Evolutionary conservation across 176 grass and related monocot genomes (phyloP), one percentile per base, ranked within the genome.

Genomic region (Tillandsia leiboldiana): DNA sequence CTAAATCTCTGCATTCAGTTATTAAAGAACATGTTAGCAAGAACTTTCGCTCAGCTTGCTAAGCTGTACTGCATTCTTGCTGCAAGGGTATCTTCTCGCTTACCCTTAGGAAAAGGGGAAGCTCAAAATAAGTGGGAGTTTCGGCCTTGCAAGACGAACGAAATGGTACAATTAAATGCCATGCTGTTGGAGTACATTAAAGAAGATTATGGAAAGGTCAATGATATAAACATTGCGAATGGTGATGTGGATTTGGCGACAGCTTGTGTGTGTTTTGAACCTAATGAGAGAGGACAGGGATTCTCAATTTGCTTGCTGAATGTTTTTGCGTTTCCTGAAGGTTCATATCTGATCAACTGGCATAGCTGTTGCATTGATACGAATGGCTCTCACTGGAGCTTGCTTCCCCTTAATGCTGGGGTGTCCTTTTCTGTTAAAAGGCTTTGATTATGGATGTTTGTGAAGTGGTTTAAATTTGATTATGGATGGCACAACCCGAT

Each of bases 271-370:
- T 70, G 52, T 69, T 89, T 96, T 29, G 63, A 78, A 72, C 70
- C 84, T 11, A 84, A 65, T 56, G 73, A 22, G 8, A 78, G 65
- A 10, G 83, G 83, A 12, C 83, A 82, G 48, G 92, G 70, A 52
- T 91, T 96, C 72, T 76, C 81, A 8, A 14, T 51, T 72, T 96
- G 86, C 78, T 67, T 91, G 67, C 78, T 91, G 29, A 65, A 96
- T 57, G 84, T 86, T 59, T 92, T 89, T 12, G 72, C 54, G 2
- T 92, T 92, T 57, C 72, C 57, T 27, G 71, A 85, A 27, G 94
- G 86, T 63, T 79, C 66, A 2, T 83, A 92, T 72, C 84, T 73
- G 64, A 85, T 97, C 53, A 87, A 75, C 26, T 97, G 93, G 93
- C 89, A 87, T 9, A 69, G 70, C 1, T 87, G 89, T 70, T 85